These are phyloP conservation scores for Harringtonia aguacate DNA, from an alignment of 2,329 filamentous ascomycete genomes.

Conservation along the genomic window DNA sequence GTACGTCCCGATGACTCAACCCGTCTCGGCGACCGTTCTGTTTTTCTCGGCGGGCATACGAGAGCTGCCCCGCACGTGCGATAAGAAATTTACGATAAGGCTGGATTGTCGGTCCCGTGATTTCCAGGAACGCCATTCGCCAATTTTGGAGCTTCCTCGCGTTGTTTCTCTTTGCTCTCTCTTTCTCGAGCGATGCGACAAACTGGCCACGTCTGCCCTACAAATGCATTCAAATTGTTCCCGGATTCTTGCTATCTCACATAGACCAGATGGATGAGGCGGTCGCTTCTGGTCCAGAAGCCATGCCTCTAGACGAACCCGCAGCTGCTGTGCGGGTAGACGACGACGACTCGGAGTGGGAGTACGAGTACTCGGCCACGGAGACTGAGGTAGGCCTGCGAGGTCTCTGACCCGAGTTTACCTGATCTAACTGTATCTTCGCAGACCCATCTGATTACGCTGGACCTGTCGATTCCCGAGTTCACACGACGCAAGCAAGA, in stretches of 20 bases:
- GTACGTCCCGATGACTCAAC: too few relatives aligned
- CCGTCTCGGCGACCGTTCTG: neutral
- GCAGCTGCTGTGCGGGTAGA: neutral
- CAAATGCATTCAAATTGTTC: too few relatives aligned
- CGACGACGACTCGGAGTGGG: slow-evolving; percentile 49
- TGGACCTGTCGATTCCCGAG: slow-evolving; percentile 52
- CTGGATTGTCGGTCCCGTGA: too few relatives aligned
- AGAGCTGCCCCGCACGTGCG: too few relatives aligned
- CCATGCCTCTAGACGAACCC: too few relatives aligned
- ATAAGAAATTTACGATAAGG: too few relatives aligned
- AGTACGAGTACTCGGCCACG: slow-evolving; percentile 55
- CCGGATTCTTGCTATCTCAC: too few relatives aligned
- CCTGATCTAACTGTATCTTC: neutral
- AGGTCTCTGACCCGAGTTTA: neutral
- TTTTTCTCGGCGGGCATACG: neutral
- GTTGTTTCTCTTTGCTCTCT: neutral
- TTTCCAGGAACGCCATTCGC: too few relatives aligned
- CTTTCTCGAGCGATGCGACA: too few relatives aligned
- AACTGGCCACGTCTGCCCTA: too few relatives aligned
- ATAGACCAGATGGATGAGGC: too few relatives aligned
- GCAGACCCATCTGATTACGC: slow-evolving; percentile 53
- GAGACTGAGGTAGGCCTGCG: slow-evolving; percentile 47
- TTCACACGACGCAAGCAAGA: slow-evolving; percentile 35
- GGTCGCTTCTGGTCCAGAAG: too few relatives aligned
- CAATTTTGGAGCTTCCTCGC: neutral